phyloP scores from a whole-genome alignment of 192 early-diverging fungal species.

The Geosiphon pyriformis region DNA sequence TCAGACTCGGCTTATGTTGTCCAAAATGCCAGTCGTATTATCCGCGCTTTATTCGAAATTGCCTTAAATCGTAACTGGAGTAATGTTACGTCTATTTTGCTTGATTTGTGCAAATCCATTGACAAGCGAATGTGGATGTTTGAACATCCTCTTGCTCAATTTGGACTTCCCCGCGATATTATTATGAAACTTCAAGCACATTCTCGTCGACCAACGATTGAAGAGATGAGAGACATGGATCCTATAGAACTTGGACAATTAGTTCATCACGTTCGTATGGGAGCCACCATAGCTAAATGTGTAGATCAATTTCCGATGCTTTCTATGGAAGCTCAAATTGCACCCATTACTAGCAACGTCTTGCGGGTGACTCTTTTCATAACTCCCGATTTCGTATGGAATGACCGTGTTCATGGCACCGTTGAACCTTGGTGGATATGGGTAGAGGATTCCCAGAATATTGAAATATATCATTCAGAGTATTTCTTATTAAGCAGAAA shows the following conservation, averaged over 20 bases:
- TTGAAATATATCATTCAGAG: constrained; percentile 89
- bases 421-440: constrained; percentile 95
- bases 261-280: constrained; percentile 77
- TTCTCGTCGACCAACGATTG: constrained; percentile 42
- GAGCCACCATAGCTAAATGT: constrained; percentile 61
- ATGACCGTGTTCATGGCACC: constrained; percentile 84
- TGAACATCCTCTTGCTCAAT: constrained; percentile 84
- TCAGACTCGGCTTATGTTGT: constrained; percentile 92
- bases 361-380: constrained; percentile 77
- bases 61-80: constrained; percentile 89
- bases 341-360: constrained; percentile 91
- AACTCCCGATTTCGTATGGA: constrained; percentile 89
- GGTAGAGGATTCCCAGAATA: constrained; percentile 87
- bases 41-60: constrained; percentile 95
- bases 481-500: constrained; percentile 76
- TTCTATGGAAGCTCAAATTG: constrained; percentile 71
- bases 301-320: constrained; percentile 84
- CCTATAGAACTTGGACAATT: constrained; percentile 80
- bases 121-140: constrained; percentile 91
- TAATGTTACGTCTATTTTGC: constrained; percentile 66
- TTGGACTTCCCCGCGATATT: constrained; percentile 69
- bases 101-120: constrained; percentile 82
- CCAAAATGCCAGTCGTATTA: constrained; percentile 89
- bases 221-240: constrained; percentile 80
- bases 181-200: constrained; percentile 68